Conservation (phyloP, 2,329 filamentous ascomycete genomes). For the Fusarium acutatum region DNA sequence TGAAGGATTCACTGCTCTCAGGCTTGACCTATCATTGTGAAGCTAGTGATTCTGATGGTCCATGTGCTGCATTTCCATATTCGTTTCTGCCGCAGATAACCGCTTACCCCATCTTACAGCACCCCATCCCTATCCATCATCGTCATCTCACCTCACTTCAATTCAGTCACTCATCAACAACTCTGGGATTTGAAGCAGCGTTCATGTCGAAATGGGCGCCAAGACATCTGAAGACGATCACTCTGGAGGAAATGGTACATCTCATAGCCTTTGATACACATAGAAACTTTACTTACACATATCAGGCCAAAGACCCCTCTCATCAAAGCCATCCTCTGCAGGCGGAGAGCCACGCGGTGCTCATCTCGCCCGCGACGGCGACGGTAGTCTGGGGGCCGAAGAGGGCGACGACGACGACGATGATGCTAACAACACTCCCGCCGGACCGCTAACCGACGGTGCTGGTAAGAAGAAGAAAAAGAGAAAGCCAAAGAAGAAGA, state of each 20-base stretch:
- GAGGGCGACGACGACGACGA: constrained; percentile 43
- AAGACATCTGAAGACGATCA: constrained; percentile 50
- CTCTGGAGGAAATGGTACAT: constrained; percentile 45
- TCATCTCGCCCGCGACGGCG: constrained; percentile 53
- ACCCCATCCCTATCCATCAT: background rate
- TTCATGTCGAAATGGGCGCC: constrained; percentile 51
- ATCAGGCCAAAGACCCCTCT: constrained; percentile 30
- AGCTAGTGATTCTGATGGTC: background rate
- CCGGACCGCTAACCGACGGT: constrained; percentile 33
- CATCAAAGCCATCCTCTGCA: constrained; percentile 24
- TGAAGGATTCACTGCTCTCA: background rate
- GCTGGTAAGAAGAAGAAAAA: constrained; percentile 40
- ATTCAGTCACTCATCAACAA: background rate
- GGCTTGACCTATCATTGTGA: background rate
- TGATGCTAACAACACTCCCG: constrained; percentile 39
- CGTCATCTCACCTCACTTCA: constrained; percentile 6
- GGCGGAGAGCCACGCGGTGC: constrained; percentile 54
- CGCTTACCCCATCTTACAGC: constrained; percentile 1
- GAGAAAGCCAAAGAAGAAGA: constrained; percentile 42
- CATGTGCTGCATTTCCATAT: constrained; percentile 2
- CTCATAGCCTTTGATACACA: background rate
- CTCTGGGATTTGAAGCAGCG: constrained; percentile 7
- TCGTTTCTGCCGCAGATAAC: constrained; percentile 20
- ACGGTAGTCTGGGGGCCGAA: constrained; percentile 49
- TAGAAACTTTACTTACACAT: constrained; percentile 1